Base-by-base conservation (phyloP, 768 basidiomycete genomes). In the Roridomyces roridus region DNA sequence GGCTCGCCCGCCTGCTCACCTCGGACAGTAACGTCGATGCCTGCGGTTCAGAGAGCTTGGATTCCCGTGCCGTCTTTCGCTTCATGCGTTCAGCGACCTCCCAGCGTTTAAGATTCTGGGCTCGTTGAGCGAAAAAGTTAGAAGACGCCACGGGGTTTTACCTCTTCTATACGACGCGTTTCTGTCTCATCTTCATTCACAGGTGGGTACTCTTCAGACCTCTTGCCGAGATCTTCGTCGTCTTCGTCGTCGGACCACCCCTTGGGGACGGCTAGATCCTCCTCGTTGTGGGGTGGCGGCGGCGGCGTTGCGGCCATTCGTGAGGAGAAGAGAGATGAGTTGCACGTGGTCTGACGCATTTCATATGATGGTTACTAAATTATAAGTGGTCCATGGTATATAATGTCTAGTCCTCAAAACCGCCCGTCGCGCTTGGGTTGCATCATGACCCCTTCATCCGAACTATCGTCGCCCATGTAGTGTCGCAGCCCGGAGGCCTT, bases 81-180 rank as follows among this genome's bases (percentile, higher is more conserved):
- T 89, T 82, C 63, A 85, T 86, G 18, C 88, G 81, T 66, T 94
- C 92, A 36, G 85, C 85, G 42, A 85, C 74, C 64, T 94, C 92
- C 92, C 91, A 94, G 39, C 82, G 81, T 62, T 81, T 79, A 24
- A 94, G 77, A 56, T 85, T 94, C 92, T 94, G 70, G 10, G 31
- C 7, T 10, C 49, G 29, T 39, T 61, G 35, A 40, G 34, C 55
- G 23, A 31, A 49, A 47, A 48, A 55, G 53, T 56, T 37, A 20
- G 51, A 54, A 39, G 24, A 28, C 11, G 12, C 42, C 49, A 51
- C 18, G 36, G 28, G 56, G 65, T 68, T 47, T 34, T 71, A 89
- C 92, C 85, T 92, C 89, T 75, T 86, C 80, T 18, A 93, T 77
- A 51, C 85, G 77, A 55, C 84, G 81, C 25, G 89, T 84, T 61